These are phyloP conservation scores for Tulasnella sp. DNA, from an alignment of 768 basidiomycete species.

Conservation along the genomic window DNA sequence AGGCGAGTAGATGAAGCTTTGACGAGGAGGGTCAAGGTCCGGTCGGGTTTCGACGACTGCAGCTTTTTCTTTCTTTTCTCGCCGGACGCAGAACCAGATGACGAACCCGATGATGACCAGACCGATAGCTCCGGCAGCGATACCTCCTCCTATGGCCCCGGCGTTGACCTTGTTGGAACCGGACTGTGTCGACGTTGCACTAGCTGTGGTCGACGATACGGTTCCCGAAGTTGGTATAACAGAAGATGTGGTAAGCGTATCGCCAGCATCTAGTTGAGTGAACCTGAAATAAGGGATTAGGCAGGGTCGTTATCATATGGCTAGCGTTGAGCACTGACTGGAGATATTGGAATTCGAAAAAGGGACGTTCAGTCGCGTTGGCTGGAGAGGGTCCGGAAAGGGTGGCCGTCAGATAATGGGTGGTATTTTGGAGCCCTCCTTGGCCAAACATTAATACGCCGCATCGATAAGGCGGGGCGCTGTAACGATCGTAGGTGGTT, in stretches of 20 bases:
- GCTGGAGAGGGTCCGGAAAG: background rate
- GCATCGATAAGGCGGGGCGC: conserved; percentile 4
- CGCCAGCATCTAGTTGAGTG: background rate
- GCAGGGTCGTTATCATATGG: background rate
- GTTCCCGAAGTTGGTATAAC: background rate
- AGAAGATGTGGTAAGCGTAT: background rate
- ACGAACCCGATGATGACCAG: conserved; percentile 6
- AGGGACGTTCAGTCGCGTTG: background rate
- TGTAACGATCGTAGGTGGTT: conserved; percentile 6
- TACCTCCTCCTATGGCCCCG: conserved; percentile 7
- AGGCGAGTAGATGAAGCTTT: background rate
- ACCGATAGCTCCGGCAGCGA: background rate
- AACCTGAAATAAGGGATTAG: conserved; percentile 12
- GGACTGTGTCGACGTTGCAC: background rate
- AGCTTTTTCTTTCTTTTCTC: background rate
- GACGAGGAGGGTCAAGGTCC: background rate
- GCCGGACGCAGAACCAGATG: background rate
- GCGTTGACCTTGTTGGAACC: background rate
- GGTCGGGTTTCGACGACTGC: background rate
- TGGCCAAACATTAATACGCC: background rate
- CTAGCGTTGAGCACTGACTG: background rate
- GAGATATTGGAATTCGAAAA: conserved; percentile 11
- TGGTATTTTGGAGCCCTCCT: background rate
- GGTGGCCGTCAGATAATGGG: background rate
- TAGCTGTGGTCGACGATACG: background rate